Evolutionary conservation across 1,284 basidiomycete species (phyloP).

Genomic region (Phaffia rhodozyma): DNA sequence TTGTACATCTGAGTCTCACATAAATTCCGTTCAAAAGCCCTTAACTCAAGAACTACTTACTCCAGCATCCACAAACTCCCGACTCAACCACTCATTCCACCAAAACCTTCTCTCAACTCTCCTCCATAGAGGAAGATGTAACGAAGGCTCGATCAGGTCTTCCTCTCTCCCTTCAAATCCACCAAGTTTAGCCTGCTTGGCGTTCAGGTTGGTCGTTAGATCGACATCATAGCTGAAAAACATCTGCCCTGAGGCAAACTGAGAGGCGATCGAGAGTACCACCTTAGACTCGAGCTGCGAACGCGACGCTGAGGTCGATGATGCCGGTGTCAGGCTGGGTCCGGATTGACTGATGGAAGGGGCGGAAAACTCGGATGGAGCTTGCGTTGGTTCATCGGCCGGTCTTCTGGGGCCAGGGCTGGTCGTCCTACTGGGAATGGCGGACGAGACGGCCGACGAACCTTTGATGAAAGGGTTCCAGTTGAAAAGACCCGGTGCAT

Average conservation of each 20-base stretch:
- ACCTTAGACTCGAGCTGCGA: constrained; percentile 33
- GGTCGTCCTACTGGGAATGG: constrained; percentile 28
- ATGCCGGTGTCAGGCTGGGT: background rate
- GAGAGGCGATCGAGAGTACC: constrained; percentile 31
- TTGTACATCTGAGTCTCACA: no score
- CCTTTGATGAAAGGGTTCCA: constrained; percentile 13
- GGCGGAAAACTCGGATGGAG: background rate
- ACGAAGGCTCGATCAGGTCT: constrained; percentile 33
- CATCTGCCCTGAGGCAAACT: constrained; percentile 33
- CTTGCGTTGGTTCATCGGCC: background rate
- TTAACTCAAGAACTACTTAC: constrained; percentile 15
- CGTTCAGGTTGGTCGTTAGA: constrained; percentile 40
- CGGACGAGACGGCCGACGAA: constrained; percentile 3
- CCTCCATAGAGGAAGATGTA: constrained; percentile 40
- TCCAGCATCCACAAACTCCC: constrained; percentile 31
- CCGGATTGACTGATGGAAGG: background rate
- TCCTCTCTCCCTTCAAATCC: constrained; percentile 4
- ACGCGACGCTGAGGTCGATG: background rate
- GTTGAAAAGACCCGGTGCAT: constrained; percentile 5
- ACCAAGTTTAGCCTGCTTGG: constrained; percentile 34
- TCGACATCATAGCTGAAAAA: constrained; percentile 41
- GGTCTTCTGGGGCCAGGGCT: constrained; percentile 13
- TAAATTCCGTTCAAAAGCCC: no score
- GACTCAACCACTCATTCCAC: constrained; percentile 40
- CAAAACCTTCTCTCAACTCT: constrained; percentile 41